Evolutionary conservation across 257 asterid species (phyloP).

Genomic region (Leptodermis oblonga): DNA sequence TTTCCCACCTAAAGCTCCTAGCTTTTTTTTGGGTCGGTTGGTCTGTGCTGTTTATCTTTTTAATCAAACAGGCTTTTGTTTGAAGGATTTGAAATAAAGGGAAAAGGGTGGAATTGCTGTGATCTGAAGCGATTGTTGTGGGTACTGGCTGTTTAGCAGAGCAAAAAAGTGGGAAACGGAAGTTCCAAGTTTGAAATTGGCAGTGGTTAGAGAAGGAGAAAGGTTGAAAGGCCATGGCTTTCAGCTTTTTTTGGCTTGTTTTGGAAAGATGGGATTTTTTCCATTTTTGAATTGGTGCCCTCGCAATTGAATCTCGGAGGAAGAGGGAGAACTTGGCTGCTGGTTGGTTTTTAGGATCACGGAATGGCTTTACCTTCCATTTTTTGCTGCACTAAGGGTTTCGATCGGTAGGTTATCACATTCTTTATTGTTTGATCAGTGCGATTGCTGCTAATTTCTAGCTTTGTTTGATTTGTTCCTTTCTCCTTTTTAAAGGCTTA

Average conservation of each 20-base stretch:
- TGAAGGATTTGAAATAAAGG: not conserved
- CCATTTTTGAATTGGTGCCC: slow-evolving; percentile 2
- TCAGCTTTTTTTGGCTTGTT: not conserved
- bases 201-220: not conserved
- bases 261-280: slow-evolving; percentile 11
- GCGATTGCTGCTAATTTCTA: slow-evolving; percentile 14
- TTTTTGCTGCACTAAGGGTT: slow-evolving; percentile 60
- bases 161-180: not conserved
- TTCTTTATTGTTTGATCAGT: slow-evolving; percentile 20
- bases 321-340: slow-evolving; percentile 19
- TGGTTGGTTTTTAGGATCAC: slow-evolving; percentile 17
- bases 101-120: slow-evolving; percentile 16
- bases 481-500: not conserved
- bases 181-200: not conserved
- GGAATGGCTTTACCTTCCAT: slow-evolving; percentile 45
- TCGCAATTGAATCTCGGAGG: slow-evolving; percentile 11
- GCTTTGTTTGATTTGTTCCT: not conserved
- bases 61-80: slow-evolving; percentile 3
- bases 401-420: slow-evolving; percentile 53
- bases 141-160: not conserved
- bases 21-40: slow-evolving; percentile 13
- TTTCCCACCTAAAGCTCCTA: slow-evolving; percentile 4
- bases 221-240: not conserved
- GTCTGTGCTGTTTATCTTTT: not conserved
- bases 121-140: slow-evolving; percentile 20